Evolutionary conservation across 306 rosid genomes (phyloP).

Genomic region (Elaeagnus macrophylla): DNA sequence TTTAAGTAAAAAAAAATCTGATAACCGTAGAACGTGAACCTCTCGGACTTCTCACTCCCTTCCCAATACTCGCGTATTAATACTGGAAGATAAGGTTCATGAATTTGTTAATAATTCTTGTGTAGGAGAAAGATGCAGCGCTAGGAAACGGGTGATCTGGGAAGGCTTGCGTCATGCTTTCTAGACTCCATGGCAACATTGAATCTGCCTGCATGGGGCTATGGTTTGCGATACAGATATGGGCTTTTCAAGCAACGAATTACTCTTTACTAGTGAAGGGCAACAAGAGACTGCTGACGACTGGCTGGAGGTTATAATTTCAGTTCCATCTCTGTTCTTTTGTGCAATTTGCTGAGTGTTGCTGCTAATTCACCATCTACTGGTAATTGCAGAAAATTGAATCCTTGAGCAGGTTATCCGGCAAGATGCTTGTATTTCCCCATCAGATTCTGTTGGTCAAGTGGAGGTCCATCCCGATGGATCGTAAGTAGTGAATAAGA

Average conservation of each 20-base stretch:
- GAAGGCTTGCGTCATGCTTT: conserved; percentile 98
- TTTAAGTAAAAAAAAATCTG: background rate
- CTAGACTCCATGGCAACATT: conserved; percentile 99
- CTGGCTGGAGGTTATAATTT: conserved; percentile 87
- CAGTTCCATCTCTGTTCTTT: conserved; percentile 14
- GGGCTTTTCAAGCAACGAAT: conserved; percentile 91
- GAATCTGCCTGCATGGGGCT: conserved; percentile 97
- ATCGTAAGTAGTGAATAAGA: conserved; percentile 40
- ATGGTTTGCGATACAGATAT: conserved; percentile 87
- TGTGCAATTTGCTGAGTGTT: conserved; percentile 11
- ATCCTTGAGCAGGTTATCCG: conserved; percentile 99
- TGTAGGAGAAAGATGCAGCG: conserved; percentile 98
- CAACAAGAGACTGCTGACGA: conserved; percentile 93
- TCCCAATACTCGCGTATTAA: conserved; percentile 7
- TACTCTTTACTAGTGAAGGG: conserved; percentile 65
- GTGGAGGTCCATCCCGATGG: conserved; percentile 89
- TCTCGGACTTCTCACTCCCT: background rate
- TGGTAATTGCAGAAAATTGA: conserved; percentile 72
- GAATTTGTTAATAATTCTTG: conserved; percentile 1
- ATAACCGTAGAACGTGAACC: conserved; percentile 10
- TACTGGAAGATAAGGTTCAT: conserved; percentile 18
- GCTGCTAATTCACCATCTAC: conserved; percentile 7
- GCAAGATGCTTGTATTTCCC: conserved; percentile 78
- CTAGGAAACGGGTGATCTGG: conserved; percentile 97
- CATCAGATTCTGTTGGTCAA: conserved; percentile 75